These are phyloP conservation scores for Penicillium argentinense DNA, from an alignment of 495 filamentous ascomycete species.

Conservation along the genomic window DNA sequence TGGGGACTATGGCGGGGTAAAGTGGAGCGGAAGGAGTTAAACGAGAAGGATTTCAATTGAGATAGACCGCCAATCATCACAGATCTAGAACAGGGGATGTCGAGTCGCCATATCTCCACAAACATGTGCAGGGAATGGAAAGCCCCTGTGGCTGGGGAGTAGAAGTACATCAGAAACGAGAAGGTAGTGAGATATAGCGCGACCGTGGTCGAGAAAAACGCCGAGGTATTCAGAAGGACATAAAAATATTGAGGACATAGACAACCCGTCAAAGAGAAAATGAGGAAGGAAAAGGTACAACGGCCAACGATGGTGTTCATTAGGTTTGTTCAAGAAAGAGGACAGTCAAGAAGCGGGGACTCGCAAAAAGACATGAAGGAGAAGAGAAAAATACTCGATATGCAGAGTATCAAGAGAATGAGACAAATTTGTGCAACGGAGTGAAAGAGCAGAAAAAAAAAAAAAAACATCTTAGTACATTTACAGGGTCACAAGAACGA, in stretches of 20 bases:
- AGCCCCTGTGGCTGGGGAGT: background rate
- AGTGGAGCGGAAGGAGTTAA: background rate
- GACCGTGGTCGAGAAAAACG: background rate
- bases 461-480: constrained; percentile 12
- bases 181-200: constrained; percentile 3
- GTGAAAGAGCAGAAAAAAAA: too few species aligned
- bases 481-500: constrained; percentile 56
- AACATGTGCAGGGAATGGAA: constrained; percentile 13
- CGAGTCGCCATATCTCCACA: constrained; percentile 2
- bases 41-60: background rate
- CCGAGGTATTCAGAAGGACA: constrained; percentile 4
- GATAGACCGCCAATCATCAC: constrained; percentile 7
- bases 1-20: too few species aligned
- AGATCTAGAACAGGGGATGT: background rate
- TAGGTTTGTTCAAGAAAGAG: constrained; percentile 16
- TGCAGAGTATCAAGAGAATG: constrained; percentile 10
- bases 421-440: too few species aligned
- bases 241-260: constrained; percentile 1
- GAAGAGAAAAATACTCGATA: constrained; percentile 19
- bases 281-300: background rate
- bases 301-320: constrained; percentile 10
- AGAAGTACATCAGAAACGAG: constrained; percentile 1
- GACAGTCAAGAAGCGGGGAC: constrained; percentile 16
- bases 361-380: constrained; percentile 3
- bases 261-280: background rate